Evolutionary conservation across 176 grass and related monocot species (phyloP), one percentile per base, ranked within the genome.

Genomic region (Coix lacrymajobi): DNA sequence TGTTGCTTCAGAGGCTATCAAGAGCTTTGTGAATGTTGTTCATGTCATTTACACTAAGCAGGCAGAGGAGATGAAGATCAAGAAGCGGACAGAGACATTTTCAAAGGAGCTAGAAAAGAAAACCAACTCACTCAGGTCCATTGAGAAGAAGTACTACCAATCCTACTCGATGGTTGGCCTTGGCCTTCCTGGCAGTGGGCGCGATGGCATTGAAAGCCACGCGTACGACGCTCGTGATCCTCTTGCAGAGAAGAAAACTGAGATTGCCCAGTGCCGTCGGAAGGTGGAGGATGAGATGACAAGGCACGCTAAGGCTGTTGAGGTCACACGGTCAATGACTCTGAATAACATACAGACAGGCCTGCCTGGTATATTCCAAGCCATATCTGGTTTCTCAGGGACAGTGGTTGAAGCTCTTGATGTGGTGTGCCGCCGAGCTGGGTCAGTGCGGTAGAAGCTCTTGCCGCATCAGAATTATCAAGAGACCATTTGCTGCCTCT

Each of bases 331-430:
- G 2, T 96, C 93, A 16, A 93, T 99, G 97, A 99, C 97, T 0
- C 71, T 99, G 69, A 96, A 99, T 85, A 99, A 96, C 79, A 96
- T 99, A 79, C 97, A 99, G 79, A 99, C 97, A 52, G 97, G 97
- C 68, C 80, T 99, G 41, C 97, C 97, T 0, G 97, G 97, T 29
- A 94, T 99, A 75, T 99, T 99, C 83, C 97, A 96, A 62, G 97
- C 97, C 32, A 90, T 99, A 57, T 87, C 89, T 17, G 91, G 89
- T 28, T 99, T 99, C 83, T 99, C 97, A 32, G 89, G 80, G 74
- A 88, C 92, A 62, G 92, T 96, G 28, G 93, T 94, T 0, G 93
- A 94, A 58, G 83, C 80, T 8, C 81, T 99, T 5, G 93, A 96
- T 64, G 78, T 72, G 19, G 97, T 99, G 72, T 99, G 93, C 85